phyloP scores from a whole-genome alignment of 2,329 filamentous ascomycete genomes.

The Fusarium succisae region DNA sequence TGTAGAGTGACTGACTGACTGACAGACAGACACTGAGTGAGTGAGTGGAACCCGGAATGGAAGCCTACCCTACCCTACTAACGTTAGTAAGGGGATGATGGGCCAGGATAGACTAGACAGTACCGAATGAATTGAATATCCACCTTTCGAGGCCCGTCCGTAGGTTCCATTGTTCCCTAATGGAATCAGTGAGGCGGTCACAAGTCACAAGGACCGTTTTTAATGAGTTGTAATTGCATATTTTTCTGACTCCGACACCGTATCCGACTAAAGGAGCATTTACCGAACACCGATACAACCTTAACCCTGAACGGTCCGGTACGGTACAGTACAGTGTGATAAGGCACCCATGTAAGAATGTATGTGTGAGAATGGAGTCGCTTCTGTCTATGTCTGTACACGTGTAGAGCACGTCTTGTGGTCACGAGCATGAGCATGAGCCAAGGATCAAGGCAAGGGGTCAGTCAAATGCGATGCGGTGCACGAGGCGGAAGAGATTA shows the following conservation, averaged over 20 bases:
- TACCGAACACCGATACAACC: slow-evolving; percentile 4
- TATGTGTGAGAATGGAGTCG: slow-evolving; percentile 11
- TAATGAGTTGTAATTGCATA: slow-evolving; percentile 32
- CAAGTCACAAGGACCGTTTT: slow-evolving; percentile 4
- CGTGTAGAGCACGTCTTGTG: slow-evolving; percentile 20
- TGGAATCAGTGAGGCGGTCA: slow-evolving; percentile 34
- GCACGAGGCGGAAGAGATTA: slow-evolving; percentile 12
- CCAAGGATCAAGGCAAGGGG: background rate
- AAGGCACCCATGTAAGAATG: slow-evolving; percentile 16
- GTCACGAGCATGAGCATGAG: background rate
- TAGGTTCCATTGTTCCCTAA: background rate
- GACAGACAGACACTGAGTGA: slow-evolving; percentile 5
- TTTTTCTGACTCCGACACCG: slow-evolving; percentile 1
- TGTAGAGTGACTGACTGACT: slow-evolving; percentile 28
- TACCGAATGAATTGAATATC: slow-evolving; percentile 5
- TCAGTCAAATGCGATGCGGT: background rate
- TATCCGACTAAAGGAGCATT: slow-evolving; percentile 1
- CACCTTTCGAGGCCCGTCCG: slow-evolving; percentile 16
- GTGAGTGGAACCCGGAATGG: slow-evolving; percentile 33
- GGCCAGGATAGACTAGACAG: slow-evolving; percentile 6
- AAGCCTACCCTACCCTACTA: slow-evolving; percentile 14
- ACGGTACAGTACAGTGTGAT: background rate
- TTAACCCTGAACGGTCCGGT: background rate
- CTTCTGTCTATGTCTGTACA: slow-evolving; percentile 11
- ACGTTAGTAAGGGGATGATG: background rate